Base-by-base conservation (phyloP, 495 filamentous ascomycete genomes). In the Penicillium malachiteum region DNA sequence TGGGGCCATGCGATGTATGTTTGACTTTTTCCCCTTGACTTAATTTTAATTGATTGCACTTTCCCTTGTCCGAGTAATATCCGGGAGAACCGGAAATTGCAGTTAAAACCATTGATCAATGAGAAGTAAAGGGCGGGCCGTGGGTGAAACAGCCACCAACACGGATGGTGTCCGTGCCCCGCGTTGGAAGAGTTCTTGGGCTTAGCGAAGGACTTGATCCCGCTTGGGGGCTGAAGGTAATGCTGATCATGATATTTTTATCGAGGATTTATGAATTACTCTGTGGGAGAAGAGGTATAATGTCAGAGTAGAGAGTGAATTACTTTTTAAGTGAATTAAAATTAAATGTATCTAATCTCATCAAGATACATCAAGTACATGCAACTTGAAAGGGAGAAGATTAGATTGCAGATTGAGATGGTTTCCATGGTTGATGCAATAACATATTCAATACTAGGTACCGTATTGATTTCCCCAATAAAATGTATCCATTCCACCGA, bases 101-200 rank as follows among this genome's bases (percentile, higher is more conserved):
- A 39, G 18, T 33, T 30, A 21, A 5, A 26, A 3, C 11, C 10
- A 54, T 41, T 34, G 38, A 30, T 45, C 56, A 50, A 54, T 54
- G 47, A 50, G 55, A 46, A 48, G 47, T 46, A 38, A 44, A 30
- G 35, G 11, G 38, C 39, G 40, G 26, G 33, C 21, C 8, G 54
- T 40, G 11, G 50, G 35, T 58, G 55, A 62, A 55, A 58, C 55
- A 50, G 14, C 33, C 47, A 48, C 18, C 35, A 30, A 17, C 11
- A n/a, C 42, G 41, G 41, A 49, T 50, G 51, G 43, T 48, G 57
- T 60, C 54, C 52, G 59, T 58, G 60, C 60, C 55, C 59, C 52
- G 48, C 55, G 49, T 32, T 52, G 43, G 55, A 44, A 55, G 34
- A 51, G 54, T 17, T 55, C 30, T 52, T 57, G 50, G 49, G 54